Evolutionary conservation across 495 filamentous ascomycete species (phyloP).

Genomic region (Aspergillus incahuasiensis): DNA sequence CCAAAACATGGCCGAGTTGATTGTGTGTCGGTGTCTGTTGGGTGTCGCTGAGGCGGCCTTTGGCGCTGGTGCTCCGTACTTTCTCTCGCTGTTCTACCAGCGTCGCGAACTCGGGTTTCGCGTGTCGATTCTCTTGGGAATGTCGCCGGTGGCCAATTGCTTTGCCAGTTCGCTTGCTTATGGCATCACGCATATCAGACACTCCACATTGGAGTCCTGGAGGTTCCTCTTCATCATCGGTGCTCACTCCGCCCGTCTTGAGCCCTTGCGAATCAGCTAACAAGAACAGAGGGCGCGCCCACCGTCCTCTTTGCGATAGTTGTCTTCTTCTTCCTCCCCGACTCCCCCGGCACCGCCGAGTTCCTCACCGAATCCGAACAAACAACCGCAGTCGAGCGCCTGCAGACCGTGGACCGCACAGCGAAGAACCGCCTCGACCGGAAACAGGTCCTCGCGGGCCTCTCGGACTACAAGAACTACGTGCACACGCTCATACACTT

Average conservation of each 20-base stretch:
- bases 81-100: slow-evolving; percentile 72
- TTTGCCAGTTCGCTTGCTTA: slow-evolving; percentile 74
- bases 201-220: slow-evolving; percentile 21
- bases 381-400: slow-evolving; percentile 22
- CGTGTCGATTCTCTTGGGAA: slow-evolving; percentile 62
- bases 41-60: slow-evolving; percentile 57
- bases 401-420: slow-evolving; percentile 23
- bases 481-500: slow-evolving; percentile 26
- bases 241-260: slow-evolving; percentile 9
- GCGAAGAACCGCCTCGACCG: slow-evolving; percentile 20
- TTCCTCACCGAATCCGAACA: slow-evolving; percentile 62
- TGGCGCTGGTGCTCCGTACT: slow-evolving; percentile 58
- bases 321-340: slow-evolving; percentile 60
- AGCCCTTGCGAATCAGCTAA: no score
- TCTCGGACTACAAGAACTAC: slow-evolving; percentile 29
- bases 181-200: slow-evolving; percentile 53
- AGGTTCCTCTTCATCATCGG: slow-evolving; percentile 29
- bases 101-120: slow-evolving; percentile 65
- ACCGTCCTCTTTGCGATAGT: slow-evolving; percentile 56
- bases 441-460: slow-evolving; percentile 20
- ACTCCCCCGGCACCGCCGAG: slow-evolving; percentile 58
- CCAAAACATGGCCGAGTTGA: slow-evolving; percentile 50
- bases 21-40: slow-evolving; percentile 55
- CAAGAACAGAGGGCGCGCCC: slow-evolving; percentile 61
- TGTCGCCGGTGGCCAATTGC: slow-evolving; percentile 67